Base-by-base conservation (phyloP, 257 asterid genomes). In the Buddleja alternifolia region DNA sequence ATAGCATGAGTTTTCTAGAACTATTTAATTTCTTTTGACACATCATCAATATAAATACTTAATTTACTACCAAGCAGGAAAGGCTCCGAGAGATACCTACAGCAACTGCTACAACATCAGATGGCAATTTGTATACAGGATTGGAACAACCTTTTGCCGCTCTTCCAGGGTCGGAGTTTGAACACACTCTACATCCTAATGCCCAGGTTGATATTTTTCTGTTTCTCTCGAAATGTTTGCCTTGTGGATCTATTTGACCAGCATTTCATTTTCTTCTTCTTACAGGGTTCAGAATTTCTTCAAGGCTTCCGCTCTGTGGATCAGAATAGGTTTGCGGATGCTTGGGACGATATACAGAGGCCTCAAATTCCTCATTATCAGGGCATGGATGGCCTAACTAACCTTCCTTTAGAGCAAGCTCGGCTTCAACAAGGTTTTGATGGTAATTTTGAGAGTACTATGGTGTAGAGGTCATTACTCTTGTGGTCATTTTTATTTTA, bases 51-150 rank as follows among this genome's bases (percentile, higher is more conserved):
- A 41, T 58, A 37, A 15, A 65, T 0, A 42, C 45, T 73, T 70
- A 55, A 44, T 55, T 72, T 65, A 58, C 81, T 19, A 58, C 66
- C 58, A 71, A 84, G 60, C 87, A 94, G 98, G 98, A 87, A 56
- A 78, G 95, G 76, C 91, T 94, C 74, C 81, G 87, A 70, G 99
- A 94, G 88, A 94, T 91, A 75, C 99, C 99, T 25, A 79, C 88
- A 37, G 81, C 93, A 74, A 69, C 90, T 12, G 77, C 78, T 66
- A 83, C 90, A 61, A 39, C 82, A 66, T 69, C 91, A 48, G 90
- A 86, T 83, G 95, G 92, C 39, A 83, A 75, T 74, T 77, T 81
- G 61, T 80, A 67, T 77, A 60, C 67, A 39, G 95, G 95, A n/a
- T 51, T 64, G 60, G 85, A 77, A 73, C 93, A 84, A 71, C 96